These are phyloP conservation scores for Exophiala oligosperma DNA, from an alignment of 2,329 filamentous ascomycete species.

Conservation along the genomic window DNA sequence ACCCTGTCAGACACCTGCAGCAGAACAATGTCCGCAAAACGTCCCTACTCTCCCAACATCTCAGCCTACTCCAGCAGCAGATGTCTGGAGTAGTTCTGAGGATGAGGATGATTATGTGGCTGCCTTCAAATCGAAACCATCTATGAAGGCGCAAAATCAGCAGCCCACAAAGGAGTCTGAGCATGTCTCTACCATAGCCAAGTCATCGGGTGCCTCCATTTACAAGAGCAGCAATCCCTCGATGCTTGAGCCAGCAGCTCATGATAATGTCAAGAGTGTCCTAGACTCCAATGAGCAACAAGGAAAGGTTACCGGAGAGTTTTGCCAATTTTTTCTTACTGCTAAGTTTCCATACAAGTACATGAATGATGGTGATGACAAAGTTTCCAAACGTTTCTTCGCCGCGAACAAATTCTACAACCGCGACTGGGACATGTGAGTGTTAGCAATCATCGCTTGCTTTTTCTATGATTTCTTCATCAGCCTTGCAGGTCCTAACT, in stretches of 20 bases:
- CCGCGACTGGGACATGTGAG: slow-evolving; percentile 76
- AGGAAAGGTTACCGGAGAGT: slow-evolving; percentile 30
- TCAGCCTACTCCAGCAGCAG: background rate
- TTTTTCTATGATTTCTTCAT: background rate
- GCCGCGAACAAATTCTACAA: slow-evolving; percentile 48
- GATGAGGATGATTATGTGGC: slow-evolving; percentile 30
- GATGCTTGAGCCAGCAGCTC: background rate
- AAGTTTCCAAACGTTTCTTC: slow-evolving; percentile 42
- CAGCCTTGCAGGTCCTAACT: too few relatives aligned
- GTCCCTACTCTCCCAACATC: slow-evolving; percentile 3
- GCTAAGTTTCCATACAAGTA: slow-evolving; percentile 46
- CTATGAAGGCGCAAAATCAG: slow-evolving; percentile 15
- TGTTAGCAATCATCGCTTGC: slow-evolving; percentile 22
- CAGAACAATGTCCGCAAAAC: slow-evolving; percentile 13
- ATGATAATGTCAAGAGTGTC: slow-evolving; percentile 6
- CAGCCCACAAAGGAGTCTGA: background rate
- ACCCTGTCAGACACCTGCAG: slow-evolving; percentile 10
- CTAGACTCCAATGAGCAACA: slow-evolving; percentile 16
- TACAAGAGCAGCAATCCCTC: slow-evolving; percentile 10
- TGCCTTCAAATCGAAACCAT: slow-evolving; percentile 19
- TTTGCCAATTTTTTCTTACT: slow-evolving; percentile 42
- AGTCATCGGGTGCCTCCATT: slow-evolving; percentile 5
- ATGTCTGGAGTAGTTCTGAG: slow-evolving; percentile 18
- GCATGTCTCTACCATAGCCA: background rate
- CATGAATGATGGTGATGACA: slow-evolving; percentile 36